Evolutionary conservation across 495 filamentous ascomycete genomes (phyloP).

Genomic region (Penicillium longicatenatum): DNA sequence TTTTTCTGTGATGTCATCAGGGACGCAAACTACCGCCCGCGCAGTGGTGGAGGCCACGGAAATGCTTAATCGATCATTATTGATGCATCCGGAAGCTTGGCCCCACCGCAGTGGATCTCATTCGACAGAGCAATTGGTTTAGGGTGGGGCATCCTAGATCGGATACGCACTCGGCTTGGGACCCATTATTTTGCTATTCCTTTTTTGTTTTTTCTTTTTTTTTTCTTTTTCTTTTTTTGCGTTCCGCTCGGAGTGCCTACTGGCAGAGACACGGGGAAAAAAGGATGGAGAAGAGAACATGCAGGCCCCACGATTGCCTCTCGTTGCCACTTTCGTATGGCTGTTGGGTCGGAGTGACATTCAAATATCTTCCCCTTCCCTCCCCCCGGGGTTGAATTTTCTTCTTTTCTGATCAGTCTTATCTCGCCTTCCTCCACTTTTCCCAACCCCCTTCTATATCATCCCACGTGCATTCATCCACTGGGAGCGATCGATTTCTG

Average conservation of each 20-base stretch:
- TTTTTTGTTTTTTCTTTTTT: conserved; percentile 1
- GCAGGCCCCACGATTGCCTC: conserved; percentile 21
- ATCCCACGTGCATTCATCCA: background rate
- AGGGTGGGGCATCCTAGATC: conserved; percentile 8
- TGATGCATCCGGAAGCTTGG: conserved; percentile 32
- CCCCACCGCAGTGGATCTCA: conserved; percentile 8
- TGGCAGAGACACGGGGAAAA: conserved; percentile 17
- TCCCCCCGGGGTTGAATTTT: background rate
- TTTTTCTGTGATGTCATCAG: conserved; percentile 27
- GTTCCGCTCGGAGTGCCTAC: background rate
- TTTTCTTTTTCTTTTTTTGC: background rate
- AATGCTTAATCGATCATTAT: conserved; percentile 39
- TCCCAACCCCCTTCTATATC: conserved; percentile 3
- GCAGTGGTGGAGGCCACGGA: conserved; percentile 7
- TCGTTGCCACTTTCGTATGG: conserved; percentile 27
- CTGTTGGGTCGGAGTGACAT: conserved; percentile 10
- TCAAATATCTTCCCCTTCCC: conserved; percentile 28
- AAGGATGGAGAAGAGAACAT: conserved; percentile 17
- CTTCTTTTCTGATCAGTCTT: conserved; percentile 2
- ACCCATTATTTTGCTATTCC: conserved; percentile 6
- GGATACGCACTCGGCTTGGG: conserved; percentile 15
- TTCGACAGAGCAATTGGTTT: background rate
- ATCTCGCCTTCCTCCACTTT: conserved; percentile 10
- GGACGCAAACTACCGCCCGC: conserved; percentile 20
- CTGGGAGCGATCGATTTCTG: conserved; percentile 2